Conservation (phyloP, 2,329 filamentous ascomycete genomes). For the Pseudovirgaria hyperparasitica region DNA sequence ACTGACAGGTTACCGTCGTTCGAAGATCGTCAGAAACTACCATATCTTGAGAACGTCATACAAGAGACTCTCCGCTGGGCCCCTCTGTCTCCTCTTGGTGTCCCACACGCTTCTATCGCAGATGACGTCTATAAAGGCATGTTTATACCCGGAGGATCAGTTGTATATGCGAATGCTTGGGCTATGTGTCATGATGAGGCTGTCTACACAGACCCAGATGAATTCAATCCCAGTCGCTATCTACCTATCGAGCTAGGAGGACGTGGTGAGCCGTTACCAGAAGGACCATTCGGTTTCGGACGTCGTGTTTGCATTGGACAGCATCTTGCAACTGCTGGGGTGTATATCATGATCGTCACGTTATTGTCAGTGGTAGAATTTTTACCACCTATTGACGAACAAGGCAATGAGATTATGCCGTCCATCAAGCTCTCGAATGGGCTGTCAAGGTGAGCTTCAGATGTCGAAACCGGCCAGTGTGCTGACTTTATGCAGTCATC, state of each 20-base stretch:
- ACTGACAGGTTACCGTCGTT: slow-evolving; percentile 32
- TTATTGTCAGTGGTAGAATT: slow-evolving; percentile 29
- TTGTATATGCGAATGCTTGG: slow-evolving; percentile 11
- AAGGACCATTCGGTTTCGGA: slow-evolving; percentile 21
- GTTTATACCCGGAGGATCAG: slow-evolving; percentile 10
- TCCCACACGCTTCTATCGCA: slow-evolving; percentile 6
- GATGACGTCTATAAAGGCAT: slow-evolving; percentile 11
- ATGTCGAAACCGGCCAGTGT: not conserved
- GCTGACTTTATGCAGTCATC: slow-evolving; percentile 1
- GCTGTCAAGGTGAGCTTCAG: slow-evolving; percentile 1
- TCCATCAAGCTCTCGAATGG: slow-evolving; percentile 10
- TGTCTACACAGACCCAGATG: slow-evolving; percentile 29
- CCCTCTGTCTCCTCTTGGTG: slow-evolving; percentile 28
- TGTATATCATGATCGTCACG: slow-evolving; percentile 29
- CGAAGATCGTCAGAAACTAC: slow-evolving; percentile 29
- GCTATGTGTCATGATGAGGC: slow-evolving; percentile 30
- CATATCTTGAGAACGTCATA: slow-evolving; percentile 34
- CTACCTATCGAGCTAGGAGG: slow-evolving; percentile 17
- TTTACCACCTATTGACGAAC: slow-evolving; percentile 16
- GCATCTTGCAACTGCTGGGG: slow-evolving; percentile 16
- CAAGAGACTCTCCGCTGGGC: slow-evolving; percentile 34
- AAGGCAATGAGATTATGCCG: slow-evolving; percentile 24
- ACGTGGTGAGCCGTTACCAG: slow-evolving; percentile 31
- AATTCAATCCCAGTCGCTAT: slow-evolving; percentile 37
- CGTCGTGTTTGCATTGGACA: slow-evolving; percentile 2